Evolutionary conservation across 2,329 filamentous ascomycete species (phyloP).

Genomic region (Arthrinium puccinioides): DNA sequence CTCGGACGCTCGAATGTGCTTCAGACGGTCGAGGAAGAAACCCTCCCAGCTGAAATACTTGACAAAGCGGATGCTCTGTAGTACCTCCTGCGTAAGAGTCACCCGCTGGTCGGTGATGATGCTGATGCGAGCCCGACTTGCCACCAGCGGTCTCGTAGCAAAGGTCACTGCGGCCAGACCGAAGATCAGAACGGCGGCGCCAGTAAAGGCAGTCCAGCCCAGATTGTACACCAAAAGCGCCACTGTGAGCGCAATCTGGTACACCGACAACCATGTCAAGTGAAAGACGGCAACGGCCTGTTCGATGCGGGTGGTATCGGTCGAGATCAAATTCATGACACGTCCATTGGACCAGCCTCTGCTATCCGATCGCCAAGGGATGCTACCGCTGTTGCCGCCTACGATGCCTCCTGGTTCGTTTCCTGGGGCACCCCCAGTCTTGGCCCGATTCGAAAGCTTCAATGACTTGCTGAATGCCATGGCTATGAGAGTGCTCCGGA

Average conservation of each 20-base stretch:
- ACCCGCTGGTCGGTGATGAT: constrained; percentile 85
- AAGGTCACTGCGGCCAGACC: constrained; percentile 66
- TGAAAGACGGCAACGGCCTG: constrained; percentile 80
- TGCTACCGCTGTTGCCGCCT: too few relatives aligned
- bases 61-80: constrained; percentile 81
- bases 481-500: background rate
- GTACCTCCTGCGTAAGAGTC: constrained; percentile 78
- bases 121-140: constrained; percentile 69
- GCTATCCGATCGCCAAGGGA: too few relatives aligned
- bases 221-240: constrained; percentile 76
- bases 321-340: constrained; percentile 83
- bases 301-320: constrained; percentile 84
- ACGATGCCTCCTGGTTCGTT: too few relatives aligned
- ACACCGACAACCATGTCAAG: constrained; percentile 78
- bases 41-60: constrained; percentile 92
- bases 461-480: background rate
- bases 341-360: constrained; percentile 65
- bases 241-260: constrained; percentile 68
- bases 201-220: constrained; percentile 76
- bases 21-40: constrained; percentile 68
- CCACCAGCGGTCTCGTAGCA: constrained; percentile 67
- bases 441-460: background rate
- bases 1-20: constrained; percentile 63
- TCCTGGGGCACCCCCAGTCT: too few relatives aligned
- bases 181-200: constrained; percentile 71